Evolutionary conservation across 1,284 basidiomycete genomes (phyloP).

Genomic region (Ceratobasidium sp.): DNA sequence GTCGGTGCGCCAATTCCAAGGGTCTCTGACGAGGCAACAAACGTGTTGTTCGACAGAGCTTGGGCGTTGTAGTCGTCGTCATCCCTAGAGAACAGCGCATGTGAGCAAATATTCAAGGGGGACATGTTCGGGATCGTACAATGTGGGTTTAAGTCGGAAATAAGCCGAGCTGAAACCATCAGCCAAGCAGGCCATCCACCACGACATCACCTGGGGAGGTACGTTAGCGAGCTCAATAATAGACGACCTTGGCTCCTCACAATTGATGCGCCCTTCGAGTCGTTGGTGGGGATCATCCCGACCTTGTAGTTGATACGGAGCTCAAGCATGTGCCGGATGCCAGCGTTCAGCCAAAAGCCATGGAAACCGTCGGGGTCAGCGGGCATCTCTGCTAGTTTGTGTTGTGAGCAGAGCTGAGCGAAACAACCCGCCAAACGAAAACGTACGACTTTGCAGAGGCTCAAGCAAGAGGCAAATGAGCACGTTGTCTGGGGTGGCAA

Average conservation of each 20-base stretch:
- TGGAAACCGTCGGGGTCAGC: constrained; percentile 66
- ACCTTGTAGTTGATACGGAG: constrained; percentile 65
- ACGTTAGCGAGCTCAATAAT: not conserved
- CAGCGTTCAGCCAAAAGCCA: constrained; percentile 81
- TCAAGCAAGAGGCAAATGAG: constrained; percentile 81
- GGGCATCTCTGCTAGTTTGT: constrained; percentile 46
- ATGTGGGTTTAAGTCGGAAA: constrained; percentile 69
- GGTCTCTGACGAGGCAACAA: constrained; percentile 47
- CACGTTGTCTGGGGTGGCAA: constrained; percentile 84
- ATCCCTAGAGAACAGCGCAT: constrained; percentile 63
- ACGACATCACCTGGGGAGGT: constrained; percentile 73
- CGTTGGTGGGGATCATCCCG: constrained; percentile 18
- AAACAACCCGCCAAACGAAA: constrained; percentile 27
- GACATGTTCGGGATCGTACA: constrained; percentile 64
- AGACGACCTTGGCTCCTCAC: not conserved
- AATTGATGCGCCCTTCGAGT: constrained; percentile 34
- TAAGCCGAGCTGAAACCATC: constrained; percentile 72
- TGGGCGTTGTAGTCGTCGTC: constrained; percentile 75
- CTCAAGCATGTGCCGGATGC: constrained; percentile 81
- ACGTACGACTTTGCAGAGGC: constrained; percentile 81
- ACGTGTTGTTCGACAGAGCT: constrained; percentile 35
- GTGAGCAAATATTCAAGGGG: constrained; percentile 61
- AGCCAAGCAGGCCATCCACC: constrained; percentile 75
- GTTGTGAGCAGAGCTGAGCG: constrained; percentile 20
- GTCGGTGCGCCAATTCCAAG: constrained; percentile 53